These are phyloP conservation scores for Piromyces finnis DNA, from an alignment of 192 early-diverging fungal species.

Conservation along the genomic window DNA sequence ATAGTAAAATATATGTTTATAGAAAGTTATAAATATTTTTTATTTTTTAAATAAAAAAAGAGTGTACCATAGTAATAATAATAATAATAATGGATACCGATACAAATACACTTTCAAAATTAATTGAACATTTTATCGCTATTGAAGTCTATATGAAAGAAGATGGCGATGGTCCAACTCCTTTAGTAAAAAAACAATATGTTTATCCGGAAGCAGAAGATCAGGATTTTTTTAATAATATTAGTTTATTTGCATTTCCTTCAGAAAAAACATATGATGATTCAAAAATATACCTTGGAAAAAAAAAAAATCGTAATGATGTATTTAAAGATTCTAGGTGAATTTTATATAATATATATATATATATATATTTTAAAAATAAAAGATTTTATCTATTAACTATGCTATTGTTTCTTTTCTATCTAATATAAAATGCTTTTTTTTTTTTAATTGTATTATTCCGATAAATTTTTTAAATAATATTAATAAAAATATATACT, in stretches of 20 bases:
- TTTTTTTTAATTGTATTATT: too few species aligned
- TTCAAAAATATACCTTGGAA: not conserved
- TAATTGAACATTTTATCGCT: not conserved
- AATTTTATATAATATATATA: not conserved
- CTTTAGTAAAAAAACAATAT: not conserved
- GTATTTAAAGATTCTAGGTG: not conserved
- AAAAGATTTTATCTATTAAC: too few species aligned
- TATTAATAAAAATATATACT: too few species aligned
- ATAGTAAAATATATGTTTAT: too few species aligned
- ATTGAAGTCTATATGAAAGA: not conserved
- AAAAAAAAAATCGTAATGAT: not conserved
- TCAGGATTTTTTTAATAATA: not conserved
- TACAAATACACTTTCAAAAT: not conserved
- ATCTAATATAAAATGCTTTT: too few species aligned
- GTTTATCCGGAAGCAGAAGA: not conserved
- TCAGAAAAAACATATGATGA: not conserved
- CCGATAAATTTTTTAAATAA: too few species aligned
- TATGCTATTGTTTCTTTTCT: too few species aligned
- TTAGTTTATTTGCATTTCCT: not conserved
- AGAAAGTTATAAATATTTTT: too few species aligned
- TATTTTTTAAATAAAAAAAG: too few species aligned
- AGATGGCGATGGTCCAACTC: not conserved
- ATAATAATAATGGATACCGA: not conserved
- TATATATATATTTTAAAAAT: too few species aligned
- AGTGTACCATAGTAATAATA: too few species aligned